Percentiles rank a stretch among this genome's conserved stretches.
Evolutionary conservation across 2,329 filamentous ascomycete species (phyloP).

Genomic region (Fusarium decemcellulare): DNA sequence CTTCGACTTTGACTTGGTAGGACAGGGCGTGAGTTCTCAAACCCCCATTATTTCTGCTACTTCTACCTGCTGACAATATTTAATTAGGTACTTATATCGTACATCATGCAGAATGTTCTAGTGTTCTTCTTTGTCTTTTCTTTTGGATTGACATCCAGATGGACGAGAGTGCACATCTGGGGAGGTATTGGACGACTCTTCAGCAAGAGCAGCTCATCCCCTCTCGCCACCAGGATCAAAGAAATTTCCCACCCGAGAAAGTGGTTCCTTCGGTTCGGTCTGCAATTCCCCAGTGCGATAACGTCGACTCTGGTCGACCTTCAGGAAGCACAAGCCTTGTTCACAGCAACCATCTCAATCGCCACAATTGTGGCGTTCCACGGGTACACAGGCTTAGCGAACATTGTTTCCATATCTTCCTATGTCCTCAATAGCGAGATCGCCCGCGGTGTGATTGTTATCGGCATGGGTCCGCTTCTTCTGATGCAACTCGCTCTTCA

Average conservation of each 20-base stretch:
- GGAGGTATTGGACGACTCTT: background rate
- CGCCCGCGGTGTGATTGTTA: fast-evolving
- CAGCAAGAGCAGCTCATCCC: no score
- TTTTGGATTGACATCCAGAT: background rate
- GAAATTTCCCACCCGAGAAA: no score
- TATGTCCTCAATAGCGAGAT: conserved; percentile 12
- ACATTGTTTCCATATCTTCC: conserved; percentile 1
- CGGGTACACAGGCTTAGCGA: background rate
- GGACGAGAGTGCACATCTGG: no score
- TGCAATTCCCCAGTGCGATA: background rate
- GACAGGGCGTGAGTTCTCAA: conserved; percentile 5
- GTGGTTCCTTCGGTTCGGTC: no score
- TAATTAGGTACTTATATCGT: conserved; percentile 12
- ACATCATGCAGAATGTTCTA: background rate
- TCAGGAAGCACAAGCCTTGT: conserved; percentile 19
- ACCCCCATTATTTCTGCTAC: no score
- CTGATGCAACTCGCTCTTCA: conserved; percentile 1
- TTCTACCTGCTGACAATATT: no score
- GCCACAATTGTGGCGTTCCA: background rate
- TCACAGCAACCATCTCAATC: background rate
- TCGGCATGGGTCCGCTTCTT: conserved; percentile 1
- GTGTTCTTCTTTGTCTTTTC: background rate
- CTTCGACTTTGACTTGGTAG: conserved; percentile 26
- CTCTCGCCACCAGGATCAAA: no score
- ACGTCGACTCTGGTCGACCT: background rate